Conservation (phyloP, 306 rosid genomes). For the Acmispon strigosus region DNA sequence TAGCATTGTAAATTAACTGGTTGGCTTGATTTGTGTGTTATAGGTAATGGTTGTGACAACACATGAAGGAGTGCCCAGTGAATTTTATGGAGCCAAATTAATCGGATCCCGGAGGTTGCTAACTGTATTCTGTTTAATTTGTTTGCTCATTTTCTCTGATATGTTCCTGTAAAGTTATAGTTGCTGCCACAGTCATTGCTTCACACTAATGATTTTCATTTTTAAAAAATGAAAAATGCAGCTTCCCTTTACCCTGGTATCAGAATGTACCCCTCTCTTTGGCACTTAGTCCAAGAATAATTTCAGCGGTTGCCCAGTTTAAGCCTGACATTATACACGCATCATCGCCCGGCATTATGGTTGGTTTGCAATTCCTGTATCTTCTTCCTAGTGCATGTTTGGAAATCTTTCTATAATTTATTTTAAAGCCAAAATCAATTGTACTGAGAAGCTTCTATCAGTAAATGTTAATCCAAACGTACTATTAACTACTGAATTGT, state of each 20-base stretch:
- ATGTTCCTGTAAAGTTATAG: constrained; percentile 2
- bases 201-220: constrained; percentile 8
- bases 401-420: too few relatives aligned
- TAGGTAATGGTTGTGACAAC: constrained; percentile 98
- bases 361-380: constrained; percentile 2
- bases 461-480: too few relatives aligned
- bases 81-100: constrained; percentile 85
- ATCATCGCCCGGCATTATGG: constrained; percentile 37
- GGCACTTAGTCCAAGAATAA: constrained; percentile 42
- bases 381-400: not conserved
- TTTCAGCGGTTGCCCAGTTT: constrained; percentile 33
- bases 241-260: constrained; percentile 39
- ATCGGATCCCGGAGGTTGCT: constrained; percentile 86
- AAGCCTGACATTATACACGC: constrained; percentile 41
- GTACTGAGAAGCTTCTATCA: too few relatives aligned
- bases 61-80: constrained; percentile 90
- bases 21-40: constrained; percentile 13
- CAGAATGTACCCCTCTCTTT: constrained; percentile 34
- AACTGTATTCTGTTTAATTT: not conserved
- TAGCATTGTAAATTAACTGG: not conserved
- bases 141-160: not conserved
- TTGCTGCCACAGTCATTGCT: not conserved
- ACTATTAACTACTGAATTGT: not conserved
- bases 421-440: too few relatives aligned
- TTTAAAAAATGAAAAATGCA: constrained; percentile 8